phyloP scores from a whole-genome alignment of 1,284 basidiomycete species.

The Cutaneotrichosporon cutaneum region DNA sequence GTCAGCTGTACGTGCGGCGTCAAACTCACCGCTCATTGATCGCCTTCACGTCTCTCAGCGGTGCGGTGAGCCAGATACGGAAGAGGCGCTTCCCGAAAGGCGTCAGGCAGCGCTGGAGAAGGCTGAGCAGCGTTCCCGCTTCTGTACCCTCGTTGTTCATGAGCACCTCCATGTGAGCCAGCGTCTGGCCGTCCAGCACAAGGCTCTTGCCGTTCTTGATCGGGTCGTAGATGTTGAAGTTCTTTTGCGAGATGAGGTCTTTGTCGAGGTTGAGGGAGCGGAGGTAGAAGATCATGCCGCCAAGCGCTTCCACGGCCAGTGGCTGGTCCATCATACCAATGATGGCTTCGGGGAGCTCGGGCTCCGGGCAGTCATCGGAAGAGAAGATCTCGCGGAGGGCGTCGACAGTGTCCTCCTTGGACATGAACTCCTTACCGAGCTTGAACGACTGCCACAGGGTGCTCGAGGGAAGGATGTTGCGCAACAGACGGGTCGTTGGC shows the following conservation, averaged over 20 bases:
- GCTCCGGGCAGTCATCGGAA: conserved; percentile 50
- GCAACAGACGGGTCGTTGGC: conserved; percentile 73
- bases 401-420: conserved; percentile 67
- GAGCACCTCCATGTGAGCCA: conserved; percentile 88
- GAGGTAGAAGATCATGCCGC: conserved; percentile 88
- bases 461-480: conserved; percentile 69
- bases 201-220: conserved; percentile 80
- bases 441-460: conserved; percentile 83
- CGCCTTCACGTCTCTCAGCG: conserved; percentile 70
- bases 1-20: neutral
- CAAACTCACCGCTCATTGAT: conserved; percentile 70
- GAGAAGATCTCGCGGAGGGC: conserved; percentile 69
- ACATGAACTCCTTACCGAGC: conserved; percentile 70
- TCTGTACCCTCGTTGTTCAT: conserved; percentile 87
- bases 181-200: conserved; percentile 85
- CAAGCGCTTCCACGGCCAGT: conserved; percentile 75
- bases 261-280: conserved; percentile 90
- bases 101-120: conserved; percentile 81
- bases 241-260: conserved; percentile 86
- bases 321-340: conserved; percentile 65
- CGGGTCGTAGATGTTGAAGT: conserved; percentile 95
- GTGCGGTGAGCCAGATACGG: conserved; percentile 80
- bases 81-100: conserved; percentile 62
- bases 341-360: conserved; percentile 70
- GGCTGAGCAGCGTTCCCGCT: conserved; percentile 78